Percentiles rank a stretch among this genome's conserved stretches.
phyloP scores from a whole-genome alignment of 1,284 basidiomycete genomes.

The Melanopsichium pennsylvanicum region DNA sequence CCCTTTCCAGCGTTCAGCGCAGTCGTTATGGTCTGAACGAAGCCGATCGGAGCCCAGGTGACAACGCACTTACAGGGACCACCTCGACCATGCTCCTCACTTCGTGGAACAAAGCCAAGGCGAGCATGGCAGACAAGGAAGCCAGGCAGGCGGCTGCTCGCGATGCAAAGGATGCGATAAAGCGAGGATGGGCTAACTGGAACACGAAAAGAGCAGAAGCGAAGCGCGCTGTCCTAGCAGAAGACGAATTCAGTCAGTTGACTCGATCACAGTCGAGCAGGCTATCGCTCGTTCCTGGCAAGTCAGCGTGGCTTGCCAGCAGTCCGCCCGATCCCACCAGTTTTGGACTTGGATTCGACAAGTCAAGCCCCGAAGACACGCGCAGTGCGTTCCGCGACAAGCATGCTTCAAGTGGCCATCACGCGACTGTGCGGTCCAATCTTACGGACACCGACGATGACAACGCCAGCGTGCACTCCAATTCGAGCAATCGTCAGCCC shows the following conservation, averaged over 20 bases:
- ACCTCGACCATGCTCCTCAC: slow-evolving; percentile 36
- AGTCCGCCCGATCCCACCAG: slow-evolving; percentile 47
- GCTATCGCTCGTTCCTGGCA: slow-evolving; percentile 30
- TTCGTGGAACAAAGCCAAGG: slow-evolving; percentile 60
- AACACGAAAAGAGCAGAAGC: slow-evolving; percentile 45
- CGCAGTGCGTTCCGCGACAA: slow-evolving; percentile 9
- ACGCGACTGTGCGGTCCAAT: slow-evolving; percentile 16
- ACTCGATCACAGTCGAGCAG: slow-evolving; percentile 32
- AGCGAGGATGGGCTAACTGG: slow-evolving; percentile 61
- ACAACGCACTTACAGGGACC: slow-evolving; percentile 8
- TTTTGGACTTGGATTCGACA: slow-evolving; percentile 44
- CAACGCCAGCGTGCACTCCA: slow-evolving; percentile 39
- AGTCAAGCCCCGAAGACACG: slow-evolving; percentile 31
- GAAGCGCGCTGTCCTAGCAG: slow-evolving; percentile 6
- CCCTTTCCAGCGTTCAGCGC: slow-evolving; percentile 33
- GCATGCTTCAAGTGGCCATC: slow-evolving; percentile 3
- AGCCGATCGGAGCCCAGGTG: slow-evolving; percentile 2
- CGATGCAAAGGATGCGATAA: slow-evolving; percentile 63
- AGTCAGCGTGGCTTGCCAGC: slow-evolving; percentile 44
- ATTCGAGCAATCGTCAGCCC: slow-evolving; percentile 35
- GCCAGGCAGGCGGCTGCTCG: slow-evolving; percentile 55
- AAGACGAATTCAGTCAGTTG: slow-evolving; percentile 10
- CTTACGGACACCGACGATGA: slow-evolving; percentile 39
- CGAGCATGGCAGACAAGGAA: slow-evolving; percentile 62
- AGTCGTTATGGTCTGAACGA: slow-evolving; percentile 37